Base-by-base conservation (phyloP, 495 filamentous ascomycete species). In the Neurospora sp. region DNA sequence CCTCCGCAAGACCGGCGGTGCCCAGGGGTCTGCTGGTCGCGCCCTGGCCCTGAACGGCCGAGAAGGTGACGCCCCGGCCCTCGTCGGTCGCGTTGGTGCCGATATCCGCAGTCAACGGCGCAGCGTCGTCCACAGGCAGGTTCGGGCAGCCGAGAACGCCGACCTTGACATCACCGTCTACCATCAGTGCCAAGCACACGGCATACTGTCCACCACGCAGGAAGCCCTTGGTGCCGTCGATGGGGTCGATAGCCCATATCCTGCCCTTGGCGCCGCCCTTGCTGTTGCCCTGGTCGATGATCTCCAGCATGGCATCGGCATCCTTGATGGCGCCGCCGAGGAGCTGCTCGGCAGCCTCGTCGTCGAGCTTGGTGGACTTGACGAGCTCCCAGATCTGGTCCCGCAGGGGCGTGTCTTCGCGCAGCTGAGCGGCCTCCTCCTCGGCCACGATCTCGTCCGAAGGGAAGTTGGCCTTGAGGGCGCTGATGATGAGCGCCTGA, bases 141-240 rank as follows among this genome's bases (percentile, higher is more conserved):
- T 98, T 99, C 12, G 96, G 96, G 80, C 94, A 97, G 73, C 92
- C 96, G 44, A 99, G 87, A 69, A 95, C 96, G 70, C 95, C 96
- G 70, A 96, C 93, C 79, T 95, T 94, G 73, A 97, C 93, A 69
- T 96, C 90, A n/a, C 95, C 96, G 75, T 98, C 93, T 39, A 93
- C 92, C 77, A 99, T 91, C 77, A 99, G 82, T 40, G 88, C 96
- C 1, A 99, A 87, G 80, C 94, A 97, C 39, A 99, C 93, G 31
- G 96, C 96, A 79, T 99, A 99, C 83, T 99, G 96, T 20, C 93
- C 96, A n/a, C 96, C 96, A 69, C 96, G 87, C 70, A 99, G 85
- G 83, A 99, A 99, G 37, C 96, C 96, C 81, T 96, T 96, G 71
- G 96, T 99, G 65, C 96, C 96, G 81, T 99, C 96, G 73, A 99